Percentiles rank a stretch among this genome's conserved stretches.
These are phyloP conservation scores for Ascochyta koolunga DNA, from an alignment of 2,329 filamentous ascomycete genomes.

Conservation along the genomic window DNA sequence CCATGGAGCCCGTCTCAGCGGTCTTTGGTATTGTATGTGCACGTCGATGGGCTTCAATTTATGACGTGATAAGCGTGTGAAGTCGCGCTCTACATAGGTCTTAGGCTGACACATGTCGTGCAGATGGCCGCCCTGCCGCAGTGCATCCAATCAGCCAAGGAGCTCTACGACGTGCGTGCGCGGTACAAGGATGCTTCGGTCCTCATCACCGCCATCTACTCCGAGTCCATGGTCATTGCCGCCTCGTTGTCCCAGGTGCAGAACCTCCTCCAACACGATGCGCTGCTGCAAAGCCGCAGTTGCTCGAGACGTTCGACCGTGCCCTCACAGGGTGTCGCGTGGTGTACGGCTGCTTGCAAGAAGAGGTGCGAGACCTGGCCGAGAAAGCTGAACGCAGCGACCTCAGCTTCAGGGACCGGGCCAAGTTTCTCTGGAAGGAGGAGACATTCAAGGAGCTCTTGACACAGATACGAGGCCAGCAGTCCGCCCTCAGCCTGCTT, in stretches of 20 bases:
- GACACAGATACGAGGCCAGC: slow-evolving; percentile 43
- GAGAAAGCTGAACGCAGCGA: slow-evolving; percentile 28
- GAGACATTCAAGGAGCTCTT: slow-evolving; percentile 44
- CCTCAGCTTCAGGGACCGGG: slow-evolving; percentile 30
- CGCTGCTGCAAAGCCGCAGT: slow-evolving; percentile 35
- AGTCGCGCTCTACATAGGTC: background rate
- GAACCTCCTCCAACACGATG: slow-evolving; percentile 34
- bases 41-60: too few species aligned
- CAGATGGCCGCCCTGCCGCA: slow-evolving; percentile 33
- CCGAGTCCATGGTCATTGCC: slow-evolving; percentile 43
- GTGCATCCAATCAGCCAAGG: slow-evolving; percentile 39
- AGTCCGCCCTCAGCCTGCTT: slow-evolving; percentile 39
- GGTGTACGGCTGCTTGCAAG: slow-evolving; percentile 41
- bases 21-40: slow-evolving; percentile 15
- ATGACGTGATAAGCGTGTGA: background rate
- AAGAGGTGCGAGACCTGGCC: slow-evolving; percentile 37
- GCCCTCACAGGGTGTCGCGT: slow-evolving; percentile 43
- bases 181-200: slow-evolving; percentile 40
- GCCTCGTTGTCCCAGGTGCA: slow-evolving; percentile 43
- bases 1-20: slow-evolving; percentile 15
- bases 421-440: slow-evolving; percentile 42
- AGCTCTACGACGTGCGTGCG: slow-evolving; percentile 37
- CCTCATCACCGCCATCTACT: slow-evolving; percentile 42
- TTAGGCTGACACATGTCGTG: background rate
- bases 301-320: slow-evolving; percentile 40